Evolutionary conservation across 129 eudicot genomes (phyloP), one percentile per base, ranked within the genome.

Genomic region (Helichrysum umbraculigerum): DNA sequence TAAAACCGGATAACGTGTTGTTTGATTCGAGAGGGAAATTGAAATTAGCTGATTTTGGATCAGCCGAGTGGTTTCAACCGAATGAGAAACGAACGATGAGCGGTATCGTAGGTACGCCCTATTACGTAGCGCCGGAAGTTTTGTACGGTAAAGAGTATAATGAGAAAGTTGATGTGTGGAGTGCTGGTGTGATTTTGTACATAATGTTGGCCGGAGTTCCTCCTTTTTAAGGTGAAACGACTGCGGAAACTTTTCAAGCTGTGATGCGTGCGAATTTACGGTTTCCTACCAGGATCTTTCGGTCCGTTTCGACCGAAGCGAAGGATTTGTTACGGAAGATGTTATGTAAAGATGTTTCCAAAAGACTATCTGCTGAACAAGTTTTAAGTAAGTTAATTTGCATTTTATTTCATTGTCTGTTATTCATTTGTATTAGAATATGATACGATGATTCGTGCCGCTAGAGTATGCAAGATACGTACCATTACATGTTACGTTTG

Each of bases 131-230:
- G 52, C 98, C 98, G 39, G 98, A 93, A 88, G 87, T 93, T 61
- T 41, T 93, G 63, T 76, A 77, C 33, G 98, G n/a, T 20, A 76
- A 85, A 71, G 96, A 86, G 30, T 90, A 93, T n/a, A 74, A 78
- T 58, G 96, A 93, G 86, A 93, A 93, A 81, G n/a, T n/a, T n/a
- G n/a, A n/a, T n/a, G 92, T 93, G 5, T 93, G 98, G 98, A 93
- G 98, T 63, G 88, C 86, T 0, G 98, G 98, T 3, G 92, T 93
- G 12, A 83, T 93, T 79, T 70, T 93, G 82, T 93, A 93, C 60
- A 71, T 87, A 29, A 88, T 93, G 98, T 77, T 93, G 51, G 85
- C 84, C 22, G 98, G 98, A 0, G 90, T 87, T 70, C 87, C 94
- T 41, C 98, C 98, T 41, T 93, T n/a, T n/a, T n/a, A n/a, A n/a